These are phyloP conservation scores for Caloboletus inedulis DNA, from an alignment of 1,284 basidiomycete species.

Conservation along the genomic window DNA sequence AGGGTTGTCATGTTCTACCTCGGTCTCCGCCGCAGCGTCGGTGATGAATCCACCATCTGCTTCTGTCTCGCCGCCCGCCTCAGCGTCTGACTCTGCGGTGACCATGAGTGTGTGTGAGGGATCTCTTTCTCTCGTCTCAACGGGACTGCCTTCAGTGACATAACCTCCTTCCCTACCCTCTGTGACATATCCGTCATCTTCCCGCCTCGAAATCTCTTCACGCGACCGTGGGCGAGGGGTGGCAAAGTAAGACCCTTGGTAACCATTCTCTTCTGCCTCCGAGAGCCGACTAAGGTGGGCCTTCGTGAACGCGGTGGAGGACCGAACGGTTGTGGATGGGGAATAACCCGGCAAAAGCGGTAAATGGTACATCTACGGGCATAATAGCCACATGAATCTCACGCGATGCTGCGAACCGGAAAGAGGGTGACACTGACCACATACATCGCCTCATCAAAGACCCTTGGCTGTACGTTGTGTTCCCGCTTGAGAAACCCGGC, in stretches of 20 bases:
- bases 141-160: slow-evolving; percentile 22
- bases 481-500: slow-evolving; percentile 87
- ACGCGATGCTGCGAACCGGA: background rate
- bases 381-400: slow-evolving; percentile 1
- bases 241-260: slow-evolving; percentile 81
- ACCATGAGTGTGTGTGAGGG: background rate
- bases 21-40: slow-evolving; percentile 16
- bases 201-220: slow-evolving; percentile 24
- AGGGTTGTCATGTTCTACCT: slow-evolving; percentile 8
- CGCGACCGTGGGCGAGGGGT: slow-evolving; percentile 29
- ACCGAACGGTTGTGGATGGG: slow-evolving; percentile 79
- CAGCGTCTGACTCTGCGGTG: slow-evolving; percentile 19
- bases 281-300: slow-evolving; percentile 69
- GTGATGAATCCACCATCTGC: slow-evolving; percentile 10
- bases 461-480: slow-evolving; percentile 85
- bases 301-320: slow-evolving; percentile 66
- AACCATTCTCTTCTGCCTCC: slow-evolving; percentile 87
- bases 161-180: slow-evolving; percentile 27
- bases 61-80: slow-evolving; percentile 12
- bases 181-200: slow-evolving; percentile 32
- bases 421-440: slow-evolving; percentile 56
- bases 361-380: slow-evolving; percentile 77
- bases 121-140: slow-evolving; percentile 8
- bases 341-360: slow-evolving; percentile 92
- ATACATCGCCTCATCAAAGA: slow-evolving; percentile 93